phyloP scores from a whole-genome alignment of 139 green algal species.

The Nannochloris sp. region DNA sequence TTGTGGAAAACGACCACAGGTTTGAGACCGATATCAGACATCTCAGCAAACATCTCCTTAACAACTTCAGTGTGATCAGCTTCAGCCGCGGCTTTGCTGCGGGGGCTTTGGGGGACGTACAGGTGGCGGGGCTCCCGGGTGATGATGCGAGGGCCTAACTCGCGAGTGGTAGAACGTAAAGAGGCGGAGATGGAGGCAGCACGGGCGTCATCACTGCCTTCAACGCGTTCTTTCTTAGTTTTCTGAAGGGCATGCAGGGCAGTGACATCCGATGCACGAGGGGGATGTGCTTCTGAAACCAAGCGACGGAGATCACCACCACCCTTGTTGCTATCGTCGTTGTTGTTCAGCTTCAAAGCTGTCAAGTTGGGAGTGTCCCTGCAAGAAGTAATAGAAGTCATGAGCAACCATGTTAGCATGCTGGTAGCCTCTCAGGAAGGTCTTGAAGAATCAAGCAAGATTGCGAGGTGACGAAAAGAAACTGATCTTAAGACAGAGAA shows the following conservation, averaged over 20 bases:
- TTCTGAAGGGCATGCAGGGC: constrained; percentile 34
- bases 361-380: too few relatives aligned
- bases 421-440: too few relatives aligned
- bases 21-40: constrained; percentile 61
- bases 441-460: too few relatives aligned
- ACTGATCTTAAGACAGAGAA: too few relatives aligned
- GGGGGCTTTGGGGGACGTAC: constrained; percentile 27
- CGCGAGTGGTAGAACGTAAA: constrained; percentile 7
- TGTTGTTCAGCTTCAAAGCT: too few relatives aligned
- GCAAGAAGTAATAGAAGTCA: too few relatives aligned
- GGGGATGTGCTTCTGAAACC: constrained; percentile 26
- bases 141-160: constrained; percentile 16
- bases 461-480: too few relatives aligned
- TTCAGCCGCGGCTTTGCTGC: constrained; percentile 13
- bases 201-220: background rate
- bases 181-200: constrained; percentile 17
- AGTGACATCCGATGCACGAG: constrained; percentile 20
- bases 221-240: constrained; percentile 18
- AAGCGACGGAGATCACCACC: constrained; percentile 9
- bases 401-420: too few relatives aligned
- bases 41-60: constrained; percentile 33
- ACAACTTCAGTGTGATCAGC: constrained; percentile 26
- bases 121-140: constrained; percentile 24
- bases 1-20: constrained; percentile 70
- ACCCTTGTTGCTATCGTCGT: too few relatives aligned